phyloP scores from a whole-genome alignment of 495 filamentous ascomycete species.

The Penicillium diatomitis region DNA sequence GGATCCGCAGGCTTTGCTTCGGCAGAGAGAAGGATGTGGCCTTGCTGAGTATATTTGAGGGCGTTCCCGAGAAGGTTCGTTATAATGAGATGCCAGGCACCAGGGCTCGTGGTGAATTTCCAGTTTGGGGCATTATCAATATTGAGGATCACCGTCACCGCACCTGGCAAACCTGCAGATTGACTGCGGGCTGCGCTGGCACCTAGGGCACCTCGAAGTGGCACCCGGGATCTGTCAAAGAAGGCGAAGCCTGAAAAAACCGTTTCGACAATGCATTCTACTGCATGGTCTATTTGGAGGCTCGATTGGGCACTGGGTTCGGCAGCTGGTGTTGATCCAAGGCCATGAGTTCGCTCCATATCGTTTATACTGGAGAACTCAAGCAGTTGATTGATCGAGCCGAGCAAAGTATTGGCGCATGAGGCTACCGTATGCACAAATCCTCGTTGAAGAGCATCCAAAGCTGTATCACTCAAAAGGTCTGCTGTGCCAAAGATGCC shows the following conservation, averaged over 20 bases:
- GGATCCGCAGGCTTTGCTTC: neutral
- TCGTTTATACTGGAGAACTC: slow-evolving; percentile 34
- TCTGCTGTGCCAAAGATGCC: slow-evolving; percentile 56
- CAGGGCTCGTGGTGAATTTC: slow-evolving; percentile 49
- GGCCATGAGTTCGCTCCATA: neutral
- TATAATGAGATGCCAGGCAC: slow-evolving; percentile 45
- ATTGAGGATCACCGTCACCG: slow-evolving; percentile 46
- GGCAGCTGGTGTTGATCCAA: neutral
- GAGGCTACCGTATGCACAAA: slow-evolving; percentile 57
- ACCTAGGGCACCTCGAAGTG: slow-evolving; percentile 6
- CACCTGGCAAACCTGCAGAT: slow-evolving; percentile 2
- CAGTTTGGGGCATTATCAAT: slow-evolving; percentile 42
- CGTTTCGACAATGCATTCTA: slow-evolving; percentile 52
- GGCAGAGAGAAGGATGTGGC: slow-evolving; percentile 18
- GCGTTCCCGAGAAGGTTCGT: slow-evolving; percentile 42
- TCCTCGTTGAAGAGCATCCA: slow-evolving; percentile 45
- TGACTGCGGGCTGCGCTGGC: slow-evolving; percentile 8
- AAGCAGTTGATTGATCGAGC: slow-evolving; percentile 59
- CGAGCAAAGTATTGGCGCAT: slow-evolving; percentile 57
- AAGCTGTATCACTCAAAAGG: slow-evolving; percentile 47
- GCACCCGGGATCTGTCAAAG: slow-evolving; percentile 14
- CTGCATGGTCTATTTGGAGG: slow-evolving; percentile 36
- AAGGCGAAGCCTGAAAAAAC: slow-evolving; percentile 45
- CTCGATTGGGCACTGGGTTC: slow-evolving; percentile 5
- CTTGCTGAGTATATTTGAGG: slow-evolving; percentile 34